Evolutionary conservation across 805 yeast species (phyloP).

Genomic region (Sugiyamaella americana): DNA sequence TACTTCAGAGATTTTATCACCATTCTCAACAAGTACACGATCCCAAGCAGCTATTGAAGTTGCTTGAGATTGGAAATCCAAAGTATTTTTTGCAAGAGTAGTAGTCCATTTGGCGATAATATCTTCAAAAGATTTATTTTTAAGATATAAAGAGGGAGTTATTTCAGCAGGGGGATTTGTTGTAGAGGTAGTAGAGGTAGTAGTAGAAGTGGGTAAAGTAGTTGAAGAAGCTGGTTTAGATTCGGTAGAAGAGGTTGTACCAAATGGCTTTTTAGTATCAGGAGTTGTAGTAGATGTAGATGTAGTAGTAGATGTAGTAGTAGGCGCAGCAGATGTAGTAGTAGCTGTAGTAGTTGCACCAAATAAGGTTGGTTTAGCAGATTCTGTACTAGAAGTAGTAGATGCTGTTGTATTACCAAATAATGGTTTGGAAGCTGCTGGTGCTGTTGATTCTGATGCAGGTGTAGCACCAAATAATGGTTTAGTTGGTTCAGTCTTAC

Average conservation of each 20-base stretch:
- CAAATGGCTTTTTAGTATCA: slow-evolving; percentile 1
- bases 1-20: slow-evolving; percentile 72
- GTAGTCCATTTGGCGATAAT: slow-evolving; percentile 89
- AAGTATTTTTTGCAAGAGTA: slow-evolving; percentile 67
- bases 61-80: slow-evolving; percentile 70
- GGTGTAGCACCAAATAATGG: background rate
- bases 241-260: slow-evolving; percentile 12
- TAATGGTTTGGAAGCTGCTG: slow-evolving; percentile 3
- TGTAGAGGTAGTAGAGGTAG: slow-evolving; percentile 8
- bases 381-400: slow-evolving; percentile 1
- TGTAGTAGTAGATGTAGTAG: background rate
- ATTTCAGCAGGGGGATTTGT: slow-evolving; percentile 43
- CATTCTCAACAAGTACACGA: slow-evolving; percentile 70
- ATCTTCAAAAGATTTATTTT: slow-evolving; percentile 89
- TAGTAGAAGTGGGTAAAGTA: slow-evolving; percentile 5
- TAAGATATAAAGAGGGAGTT: slow-evolving; percentile 48
- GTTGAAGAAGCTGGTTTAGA: slow-evolving; percentile 13
- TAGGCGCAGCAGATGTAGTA: background rate
- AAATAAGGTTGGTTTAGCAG: slow-evolving; percentile 6
- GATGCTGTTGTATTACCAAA: slow-evolving; percentile 8
- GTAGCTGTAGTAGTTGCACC: slow-evolving; percentile 2
- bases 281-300: slow-evolving; percentile 4
- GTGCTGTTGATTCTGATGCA: slow-evolving; percentile 2
- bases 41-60: slow-evolving; percentile 81
- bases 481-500: background rate